Percentiles rank a stretch among this genome's conserved stretches.
Evolutionary conservation across 352 stramenopile species (phyloP).

Genomic region (Pythium sp.): DNA sequence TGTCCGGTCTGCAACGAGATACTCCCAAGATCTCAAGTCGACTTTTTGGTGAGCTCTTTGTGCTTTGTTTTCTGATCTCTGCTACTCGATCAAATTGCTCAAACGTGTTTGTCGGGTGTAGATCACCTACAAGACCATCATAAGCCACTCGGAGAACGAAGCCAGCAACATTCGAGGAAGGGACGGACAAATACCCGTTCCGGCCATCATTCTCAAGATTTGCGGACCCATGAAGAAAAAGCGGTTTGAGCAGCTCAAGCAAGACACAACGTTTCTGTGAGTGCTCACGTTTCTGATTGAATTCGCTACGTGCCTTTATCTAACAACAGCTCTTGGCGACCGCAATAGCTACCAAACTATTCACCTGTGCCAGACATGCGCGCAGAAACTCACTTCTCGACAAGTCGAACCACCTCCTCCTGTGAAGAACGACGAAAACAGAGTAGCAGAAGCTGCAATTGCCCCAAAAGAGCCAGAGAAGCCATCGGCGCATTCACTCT

Average conservation of each 20-base stretch:
- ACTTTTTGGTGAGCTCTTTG: conserved; percentile 35
- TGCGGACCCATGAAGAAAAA: conserved; percentile 31
- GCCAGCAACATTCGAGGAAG: conserved; percentile 11
- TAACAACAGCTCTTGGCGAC: not conserved
- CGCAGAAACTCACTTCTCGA: conserved; percentile 26
- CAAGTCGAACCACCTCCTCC: not conserved
- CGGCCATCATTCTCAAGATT: conserved; percentile 31
- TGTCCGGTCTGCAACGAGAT: conserved; percentile 40
- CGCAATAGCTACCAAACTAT: conserved; percentile 41
- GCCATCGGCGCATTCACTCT: conserved; percentile 33
- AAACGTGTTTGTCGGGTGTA: conserved; percentile 8
- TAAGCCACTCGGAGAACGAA: conserved; percentile 29
- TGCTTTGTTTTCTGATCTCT: not conserved
- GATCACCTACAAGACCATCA: conserved; percentile 46
- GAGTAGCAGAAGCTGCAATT: not conserved
- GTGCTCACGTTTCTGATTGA: conserved; percentile 6
- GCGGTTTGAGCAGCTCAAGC: conserved; percentile 42
- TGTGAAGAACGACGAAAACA: conserved; percentile 1
- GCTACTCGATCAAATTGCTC: not conserved
- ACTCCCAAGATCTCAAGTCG: conserved; percentile 35
- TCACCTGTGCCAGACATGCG: conserved; percentile 37
- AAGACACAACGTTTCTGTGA: conserved; percentile 36
- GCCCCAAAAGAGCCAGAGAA: conserved; percentile 20
- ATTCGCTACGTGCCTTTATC: not conserved
- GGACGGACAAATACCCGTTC: conserved; percentile 23